A percentile compares a stretch with the other conserved stretches of the same genome.
phyloP scores from a whole-genome alignment of 352 stramenopile genomes.

The Elongisporangium prolatum region DNA sequence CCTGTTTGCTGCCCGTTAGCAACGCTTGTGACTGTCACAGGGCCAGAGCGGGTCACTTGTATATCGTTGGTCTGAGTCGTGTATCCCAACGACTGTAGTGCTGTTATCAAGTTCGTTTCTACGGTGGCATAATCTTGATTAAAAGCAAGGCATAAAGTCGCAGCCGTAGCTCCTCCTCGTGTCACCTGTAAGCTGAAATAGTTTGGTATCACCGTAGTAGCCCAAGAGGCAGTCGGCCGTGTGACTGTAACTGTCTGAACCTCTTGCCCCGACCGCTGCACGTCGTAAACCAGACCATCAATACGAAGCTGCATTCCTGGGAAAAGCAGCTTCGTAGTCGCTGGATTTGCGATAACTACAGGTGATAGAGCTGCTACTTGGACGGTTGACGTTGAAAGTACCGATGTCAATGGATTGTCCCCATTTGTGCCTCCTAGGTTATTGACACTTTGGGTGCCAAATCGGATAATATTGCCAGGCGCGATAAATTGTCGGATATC shows the following conservation, averaged over 20 bases:
- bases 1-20: constrained; percentile 22
- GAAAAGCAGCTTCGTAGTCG: constrained; percentile 53
- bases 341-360: constrained; percentile 22
- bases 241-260: constrained; percentile 75
- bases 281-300: constrained; percentile 79
- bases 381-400: constrained; percentile 44
- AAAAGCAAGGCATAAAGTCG: constrained; percentile 36
- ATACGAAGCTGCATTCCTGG: constrained; percentile 86
- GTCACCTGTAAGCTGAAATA: constrained; percentile 42
- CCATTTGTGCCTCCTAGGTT: constrained; percentile 60
- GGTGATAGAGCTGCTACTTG: constrained; percentile 37
- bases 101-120: constrained; percentile 16
- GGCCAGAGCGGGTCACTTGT: constrained; percentile 47
- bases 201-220: constrained; percentile 2
- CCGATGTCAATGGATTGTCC: constrained; percentile 51
- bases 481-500: constrained; percentile 66
- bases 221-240: constrained; percentile 24
- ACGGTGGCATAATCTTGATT: constrained; percentile 21
- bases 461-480: constrained; percentile 60
- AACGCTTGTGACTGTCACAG: constrained; percentile 20
- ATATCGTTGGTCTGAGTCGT: constrained; percentile 27
- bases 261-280: constrained; percentile 88
- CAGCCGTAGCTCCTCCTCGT: constrained; percentile 21
- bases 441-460: constrained; percentile 30
- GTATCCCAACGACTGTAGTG: constrained; percentile 19